phyloP scores from a whole-genome alignment of 164 flowering plant species.

The Santalum album region DNA sequence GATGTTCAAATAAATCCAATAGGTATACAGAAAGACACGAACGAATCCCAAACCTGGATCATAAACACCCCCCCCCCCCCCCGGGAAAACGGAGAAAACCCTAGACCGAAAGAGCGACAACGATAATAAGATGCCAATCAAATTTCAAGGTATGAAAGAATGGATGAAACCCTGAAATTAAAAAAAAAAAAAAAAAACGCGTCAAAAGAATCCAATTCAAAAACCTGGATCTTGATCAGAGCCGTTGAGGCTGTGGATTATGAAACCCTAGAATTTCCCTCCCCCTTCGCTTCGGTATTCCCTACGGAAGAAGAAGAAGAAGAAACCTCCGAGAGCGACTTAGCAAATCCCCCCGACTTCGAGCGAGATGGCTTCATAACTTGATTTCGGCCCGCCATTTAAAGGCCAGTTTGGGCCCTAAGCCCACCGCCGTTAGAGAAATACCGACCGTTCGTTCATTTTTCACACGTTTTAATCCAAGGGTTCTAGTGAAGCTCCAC shows the following conservation, averaged over 20 bases:
- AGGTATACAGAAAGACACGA: background rate
- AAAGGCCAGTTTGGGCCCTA: slow-evolving; percentile 15
- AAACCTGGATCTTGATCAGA: slow-evolving; percentile 24
- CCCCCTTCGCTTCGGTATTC: slow-evolving; percentile 5
- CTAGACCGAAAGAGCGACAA: slow-evolving; percentile 13
- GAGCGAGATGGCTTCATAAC: no score
- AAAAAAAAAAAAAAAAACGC: no score
- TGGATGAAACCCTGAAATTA: slow-evolving; percentile 17
- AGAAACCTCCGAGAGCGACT: slow-evolving; percentile 6
- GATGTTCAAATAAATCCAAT: no score
- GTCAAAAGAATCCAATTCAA: slow-evolving; percentile 20
- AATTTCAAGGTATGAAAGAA: slow-evolving; percentile 1
- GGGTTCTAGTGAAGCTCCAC: background rate
- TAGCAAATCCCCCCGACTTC: no score
- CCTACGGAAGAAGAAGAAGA: no score
- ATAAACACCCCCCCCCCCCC: slow-evolving; percentile 7
- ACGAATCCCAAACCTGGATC: slow-evolving; percentile 1
- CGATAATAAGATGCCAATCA: slow-evolving; percentile 10
- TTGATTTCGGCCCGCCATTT: slow-evolving; percentile 1
- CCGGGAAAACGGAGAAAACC: no score
- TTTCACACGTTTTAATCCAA: background rate
- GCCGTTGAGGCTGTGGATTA: slow-evolving; percentile 7
- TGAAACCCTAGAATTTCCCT: slow-evolving; percentile 12
- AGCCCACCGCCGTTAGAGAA: slow-evolving; percentile 6
- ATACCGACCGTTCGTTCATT: slow-evolving; percentile 15